Evolutionary conservation across 768 basidiomycete species (phyloP).

Genomic region (Podaxis mareebaensis): DNA sequence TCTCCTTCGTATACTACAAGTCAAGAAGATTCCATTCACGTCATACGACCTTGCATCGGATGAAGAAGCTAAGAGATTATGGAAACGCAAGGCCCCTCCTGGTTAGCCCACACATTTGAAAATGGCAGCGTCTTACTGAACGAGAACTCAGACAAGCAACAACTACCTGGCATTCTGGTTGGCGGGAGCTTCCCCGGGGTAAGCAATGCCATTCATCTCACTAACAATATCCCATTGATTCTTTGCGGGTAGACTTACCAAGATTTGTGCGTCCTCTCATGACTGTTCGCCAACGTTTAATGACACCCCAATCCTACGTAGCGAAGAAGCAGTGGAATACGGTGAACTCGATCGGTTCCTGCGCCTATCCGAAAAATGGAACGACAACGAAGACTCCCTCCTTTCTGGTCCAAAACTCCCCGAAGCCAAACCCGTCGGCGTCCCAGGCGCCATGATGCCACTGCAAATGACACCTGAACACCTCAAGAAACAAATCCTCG

Average conservation of each 20-base stretch:
- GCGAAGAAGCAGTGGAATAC: conserved; percentile 85
- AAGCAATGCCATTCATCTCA: conserved; percentile 31
- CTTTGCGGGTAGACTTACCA: conserved; percentile 53
- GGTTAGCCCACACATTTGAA: conserved; percentile 37
- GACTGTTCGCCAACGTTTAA: neutral
- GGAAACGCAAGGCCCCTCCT: conserved; percentile 78
- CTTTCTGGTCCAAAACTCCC: conserved; percentile 38
- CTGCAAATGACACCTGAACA: conserved; percentile 81
- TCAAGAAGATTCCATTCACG: conserved; percentile 80
- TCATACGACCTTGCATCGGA: conserved; percentile 88
- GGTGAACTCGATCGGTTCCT: conserved; percentile 72
- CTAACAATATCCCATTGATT: neutral
- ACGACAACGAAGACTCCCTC: conserved; percentile 53
- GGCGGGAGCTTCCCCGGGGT: conserved; percentile 79
- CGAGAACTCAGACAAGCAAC: conserved; percentile 65
- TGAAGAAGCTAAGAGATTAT: conserved; percentile 74
- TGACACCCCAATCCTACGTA: conserved; percentile 26
- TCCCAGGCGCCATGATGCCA: conserved; percentile 76
- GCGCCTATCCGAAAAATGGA: conserved; percentile 70
- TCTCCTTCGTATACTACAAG: conserved; percentile 77
- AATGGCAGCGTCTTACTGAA: neutral
- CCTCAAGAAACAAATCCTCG: conserved; percentile 58
- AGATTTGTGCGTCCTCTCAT: conserved; percentile 59
- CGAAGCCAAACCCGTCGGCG: conserved; percentile 65
- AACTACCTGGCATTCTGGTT: conserved; percentile 81